These are phyloP conservation scores for Pisolithus thermaeus DNA, from an alignment of 1,284 basidiomycete species.

Conservation along the genomic window DNA sequence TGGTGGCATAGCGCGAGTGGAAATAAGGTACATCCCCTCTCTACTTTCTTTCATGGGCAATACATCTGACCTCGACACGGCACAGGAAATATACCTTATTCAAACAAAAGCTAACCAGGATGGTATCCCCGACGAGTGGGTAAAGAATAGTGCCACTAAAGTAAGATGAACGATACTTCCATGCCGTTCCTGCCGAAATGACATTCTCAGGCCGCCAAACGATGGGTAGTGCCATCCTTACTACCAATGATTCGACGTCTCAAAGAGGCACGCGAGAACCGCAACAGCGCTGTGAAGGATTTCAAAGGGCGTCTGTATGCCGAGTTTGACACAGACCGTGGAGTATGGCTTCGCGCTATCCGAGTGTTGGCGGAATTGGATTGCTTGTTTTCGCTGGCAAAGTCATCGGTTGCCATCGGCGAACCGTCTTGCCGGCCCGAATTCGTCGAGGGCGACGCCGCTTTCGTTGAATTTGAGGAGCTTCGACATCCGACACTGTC, in stretches of 20 bases:
- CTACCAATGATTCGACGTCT: constrained; percentile 68
- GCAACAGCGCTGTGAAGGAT: constrained; percentile 69
- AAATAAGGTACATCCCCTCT: constrained; percentile 53
- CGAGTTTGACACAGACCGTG: constrained; percentile 84
- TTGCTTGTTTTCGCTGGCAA: constrained; percentile 90
- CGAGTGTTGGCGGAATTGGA: constrained; percentile 85
- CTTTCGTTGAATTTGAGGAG: constrained; percentile 75
- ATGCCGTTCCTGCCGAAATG: neutral
- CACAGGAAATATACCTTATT: constrained; percentile 82
- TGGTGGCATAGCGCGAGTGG: constrained; percentile 86
- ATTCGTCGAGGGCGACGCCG: constrained; percentile 76
- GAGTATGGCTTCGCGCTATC: constrained; percentile 72
- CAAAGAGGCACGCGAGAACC: constrained; percentile 90
- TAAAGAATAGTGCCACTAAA: constrained; percentile 78
- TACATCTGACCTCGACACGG: constrained; percentile 5
- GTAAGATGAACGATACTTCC: constrained; percentile 30
- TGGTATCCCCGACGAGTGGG: constrained; percentile 79
- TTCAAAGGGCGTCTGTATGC: constrained; percentile 81
- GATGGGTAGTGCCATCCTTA: constrained; percentile 76
- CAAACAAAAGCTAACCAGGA: constrained; percentile 58
- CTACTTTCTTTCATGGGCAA: neutral
- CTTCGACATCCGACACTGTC: constrained; percentile 85
- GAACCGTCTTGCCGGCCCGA: constrained; percentile 90
- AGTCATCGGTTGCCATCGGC: constrained; percentile 84
- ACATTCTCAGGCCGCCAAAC: constrained; percentile 50